These are phyloP conservation scores for Mucor mucedo DNA, from an alignment of 371 early-diverging fungal species.

Conservation along the genomic window DNA sequence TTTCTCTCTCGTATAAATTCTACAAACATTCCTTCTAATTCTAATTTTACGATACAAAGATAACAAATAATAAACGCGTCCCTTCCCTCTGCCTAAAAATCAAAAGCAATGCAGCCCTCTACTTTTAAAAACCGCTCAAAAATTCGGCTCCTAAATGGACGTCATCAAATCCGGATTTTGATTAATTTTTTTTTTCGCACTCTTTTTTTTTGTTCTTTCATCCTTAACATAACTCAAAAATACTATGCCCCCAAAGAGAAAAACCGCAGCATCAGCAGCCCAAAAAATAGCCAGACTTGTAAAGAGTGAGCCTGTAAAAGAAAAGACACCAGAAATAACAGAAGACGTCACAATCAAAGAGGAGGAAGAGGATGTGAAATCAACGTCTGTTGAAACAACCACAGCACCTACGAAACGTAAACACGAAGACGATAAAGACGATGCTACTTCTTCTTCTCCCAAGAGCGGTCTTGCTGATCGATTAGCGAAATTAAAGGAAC, in stretches of 20 bases:
- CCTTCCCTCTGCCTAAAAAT: no score
- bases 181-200: not conserved
- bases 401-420: constrained; percentile 17
- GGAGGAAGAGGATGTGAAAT: not conserved
- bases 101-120: no score
- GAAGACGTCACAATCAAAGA: not conserved
- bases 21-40: no score
- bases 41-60: no score
- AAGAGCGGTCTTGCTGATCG: constrained; percentile 38
- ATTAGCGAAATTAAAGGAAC: constrained; percentile 57
- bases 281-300: not conserved
- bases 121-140: no score
- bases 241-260: constrained; percentile 16
- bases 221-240: not conserved
- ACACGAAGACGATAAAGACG: not conserved
- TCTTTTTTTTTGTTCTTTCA: not conserved
- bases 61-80: no score
- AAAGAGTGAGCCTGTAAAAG: not conserved
- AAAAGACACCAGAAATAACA: not conserved
- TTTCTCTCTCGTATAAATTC: no score
- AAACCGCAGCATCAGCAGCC: not conserved
- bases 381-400: not conserved
- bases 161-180: not conserved
- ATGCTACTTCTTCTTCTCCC: not conserved
- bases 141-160: no score